Evolutionary conservation across 2,329 filamentous ascomycete species (phyloP).

Genomic region (Cladosporium sp.): DNA sequence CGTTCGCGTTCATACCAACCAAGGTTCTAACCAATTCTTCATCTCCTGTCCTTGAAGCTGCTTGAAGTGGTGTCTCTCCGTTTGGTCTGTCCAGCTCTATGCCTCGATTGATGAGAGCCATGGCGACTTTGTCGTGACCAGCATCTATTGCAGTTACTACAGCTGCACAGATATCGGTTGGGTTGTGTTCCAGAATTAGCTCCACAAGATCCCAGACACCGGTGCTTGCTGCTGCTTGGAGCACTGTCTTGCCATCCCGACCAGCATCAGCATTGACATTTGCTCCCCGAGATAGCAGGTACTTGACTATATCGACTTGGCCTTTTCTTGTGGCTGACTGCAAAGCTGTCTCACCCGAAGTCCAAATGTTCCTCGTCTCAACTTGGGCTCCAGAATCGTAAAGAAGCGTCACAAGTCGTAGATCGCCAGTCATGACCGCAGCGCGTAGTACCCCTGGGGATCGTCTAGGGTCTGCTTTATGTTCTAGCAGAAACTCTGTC

Average conservation of each 20-base stretch:
- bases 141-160: neutral
- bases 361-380: neutral
- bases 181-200: neutral
- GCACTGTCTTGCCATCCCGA: neutral
- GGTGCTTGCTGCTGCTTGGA: constrained; percentile 1
- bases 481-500: neutral
- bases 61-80: neutral
- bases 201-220: constrained; percentile 1
- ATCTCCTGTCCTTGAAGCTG: neutral
- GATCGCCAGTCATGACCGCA: neutral
- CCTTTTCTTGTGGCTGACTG: neutral
- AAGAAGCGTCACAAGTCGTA: constrained; percentile 1
- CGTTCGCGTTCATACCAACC: neutral
- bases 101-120: neutral
- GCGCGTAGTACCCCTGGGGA: neutral
- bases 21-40: neutral
- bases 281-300: neutral
- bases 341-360: neutral
- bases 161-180: neutral
- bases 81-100: neutral
- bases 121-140: neutral
- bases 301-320: neutral
- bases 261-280: neutral
- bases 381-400: neutral
- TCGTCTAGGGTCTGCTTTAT: neutral